Conservation (phyloP, 768 basidiomycete genomes). For the Rhizopogon vulgaris region DNA sequence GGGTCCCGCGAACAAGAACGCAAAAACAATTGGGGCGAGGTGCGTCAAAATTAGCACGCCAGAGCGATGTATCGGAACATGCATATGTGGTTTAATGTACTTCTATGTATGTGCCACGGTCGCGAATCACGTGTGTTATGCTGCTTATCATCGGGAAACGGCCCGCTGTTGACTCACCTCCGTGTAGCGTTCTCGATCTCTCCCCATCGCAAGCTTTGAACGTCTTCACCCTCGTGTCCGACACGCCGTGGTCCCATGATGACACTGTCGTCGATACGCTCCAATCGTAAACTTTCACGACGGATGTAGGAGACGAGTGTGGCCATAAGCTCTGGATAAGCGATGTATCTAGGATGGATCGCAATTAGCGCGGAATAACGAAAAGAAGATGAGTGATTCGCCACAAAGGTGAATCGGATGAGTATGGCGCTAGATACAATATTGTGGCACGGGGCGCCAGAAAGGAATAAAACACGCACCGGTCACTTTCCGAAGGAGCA, state of each 20-base stretch:
- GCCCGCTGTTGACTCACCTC: not conserved
- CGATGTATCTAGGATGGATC: conserved; percentile 52
- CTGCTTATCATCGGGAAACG: no score
- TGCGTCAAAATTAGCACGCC: not conserved
- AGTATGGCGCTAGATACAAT: not conserved
- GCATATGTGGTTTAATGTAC: not conserved
- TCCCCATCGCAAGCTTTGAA: conserved; percentile 26
- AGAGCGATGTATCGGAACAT: not conserved
- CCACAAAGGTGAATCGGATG: not conserved
- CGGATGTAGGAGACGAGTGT: conserved; percentile 64
- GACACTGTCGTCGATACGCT: conserved; percentile 40
- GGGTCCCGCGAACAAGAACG: not conserved
- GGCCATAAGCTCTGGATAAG: conserved; percentile 72
- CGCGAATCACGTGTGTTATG: not conserved
- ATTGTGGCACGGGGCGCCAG: not conserved
- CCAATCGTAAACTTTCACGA: conserved; percentile 65
- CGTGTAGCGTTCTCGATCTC: not conserved
- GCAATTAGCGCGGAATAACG: not conserved
- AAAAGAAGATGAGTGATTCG: not conserved
- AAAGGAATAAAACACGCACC: conserved; percentile 12
- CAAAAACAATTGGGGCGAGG: not conserved
- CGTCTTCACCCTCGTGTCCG: conserved; percentile 26
- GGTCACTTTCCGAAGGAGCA: conserved; percentile 39
- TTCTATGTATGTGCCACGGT: no score
- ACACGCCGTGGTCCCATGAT: conserved; percentile 27